phyloP scores from a whole-genome alignment of 306 rosid species.

The Prinsepia uniflora region DNA sequence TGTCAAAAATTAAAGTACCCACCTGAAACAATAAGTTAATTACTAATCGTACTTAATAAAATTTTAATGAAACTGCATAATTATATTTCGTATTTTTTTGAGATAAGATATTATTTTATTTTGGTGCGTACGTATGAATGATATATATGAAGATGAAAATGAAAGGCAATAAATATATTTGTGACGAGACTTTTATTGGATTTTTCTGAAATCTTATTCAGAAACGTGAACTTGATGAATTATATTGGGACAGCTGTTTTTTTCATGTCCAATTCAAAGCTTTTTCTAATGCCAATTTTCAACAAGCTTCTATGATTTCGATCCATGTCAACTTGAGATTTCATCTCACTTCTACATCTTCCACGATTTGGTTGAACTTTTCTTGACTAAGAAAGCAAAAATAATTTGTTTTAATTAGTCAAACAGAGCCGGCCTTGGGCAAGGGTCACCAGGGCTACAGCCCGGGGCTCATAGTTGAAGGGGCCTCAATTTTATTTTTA shows the following conservation, averaged over 20 bases:
- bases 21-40: slow-evolving; percentile 21
- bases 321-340: not conserved
- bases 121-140: no score
- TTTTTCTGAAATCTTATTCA: not conserved
- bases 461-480: no score
- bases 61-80: not conserved
- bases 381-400: not conserved
- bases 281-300: not conserved
- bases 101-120: no score
- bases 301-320: slow-evolving; percentile 7
- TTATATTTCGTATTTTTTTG: no score
- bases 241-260: not conserved
- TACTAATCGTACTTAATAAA: not conserved
- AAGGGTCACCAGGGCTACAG: no score
- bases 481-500: no score
- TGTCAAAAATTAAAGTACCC: slow-evolving; percentile 35
- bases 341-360: not conserved
- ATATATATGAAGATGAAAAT: not conserved
- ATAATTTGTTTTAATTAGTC: not conserved
- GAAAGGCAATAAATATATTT: not conserved
- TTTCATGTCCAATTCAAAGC: not conserved
- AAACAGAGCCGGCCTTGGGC: no score
- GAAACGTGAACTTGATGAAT: not conserved
- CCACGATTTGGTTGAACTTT: not conserved
- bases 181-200: not conserved